Conservation (phyloP, 768 basidiomycete genomes). For the Boletus tomentosulus region DNA sequence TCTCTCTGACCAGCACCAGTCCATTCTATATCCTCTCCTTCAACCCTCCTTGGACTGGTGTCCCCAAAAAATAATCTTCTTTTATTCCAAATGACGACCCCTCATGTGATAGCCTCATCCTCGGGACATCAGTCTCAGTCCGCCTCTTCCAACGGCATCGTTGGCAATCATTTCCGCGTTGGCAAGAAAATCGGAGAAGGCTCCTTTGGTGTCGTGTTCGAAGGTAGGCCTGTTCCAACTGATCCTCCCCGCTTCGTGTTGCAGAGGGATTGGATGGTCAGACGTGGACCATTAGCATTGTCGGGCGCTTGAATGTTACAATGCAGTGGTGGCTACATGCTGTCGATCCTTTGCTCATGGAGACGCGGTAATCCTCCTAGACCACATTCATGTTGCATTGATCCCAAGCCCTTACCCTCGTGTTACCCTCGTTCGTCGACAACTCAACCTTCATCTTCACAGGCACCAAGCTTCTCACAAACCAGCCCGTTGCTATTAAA, state of each 20-base stretch:
- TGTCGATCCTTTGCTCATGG: constrained; percentile 5
- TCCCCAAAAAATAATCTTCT: constrained; percentile 4
- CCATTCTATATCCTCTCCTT: constrained; percentile 22
- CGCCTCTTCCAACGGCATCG: constrained; percentile 63
- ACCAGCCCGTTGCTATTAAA: constrained; percentile 92
- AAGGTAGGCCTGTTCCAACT: constrained; percentile 54
- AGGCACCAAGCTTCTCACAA: constrained; percentile 86
- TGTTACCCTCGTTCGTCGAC: constrained; percentile 1
- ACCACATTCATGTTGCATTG: constrained; percentile 5
- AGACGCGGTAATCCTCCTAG: constrained; percentile 4
- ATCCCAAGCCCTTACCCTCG: constrained; percentile 1
- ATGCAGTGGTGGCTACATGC: constrained; percentile 1
- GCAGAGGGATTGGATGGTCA: constrained; percentile 1
- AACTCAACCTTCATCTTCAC: constrained; percentile 16
- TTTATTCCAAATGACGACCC: constrained; percentile 57
- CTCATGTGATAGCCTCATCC: constrained; percentile 80
- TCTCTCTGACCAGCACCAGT: constrained; percentile 22
- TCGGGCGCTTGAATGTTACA: constrained; percentile 12
- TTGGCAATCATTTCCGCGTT: constrained; percentile 79
- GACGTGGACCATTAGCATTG: constrained; percentile 2
- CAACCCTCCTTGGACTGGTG: constrained; percentile 28
- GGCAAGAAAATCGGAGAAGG: constrained; percentile 99
- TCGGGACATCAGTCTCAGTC: constrained; percentile 64
- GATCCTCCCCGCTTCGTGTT: not conserved
- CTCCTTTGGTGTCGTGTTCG: constrained; percentile 96